A percentile compares a stretch with the other conserved stretches of the same genome.
Conservation (phyloP, 257 asterid species). For the Forsythia viridissima region DNA sequence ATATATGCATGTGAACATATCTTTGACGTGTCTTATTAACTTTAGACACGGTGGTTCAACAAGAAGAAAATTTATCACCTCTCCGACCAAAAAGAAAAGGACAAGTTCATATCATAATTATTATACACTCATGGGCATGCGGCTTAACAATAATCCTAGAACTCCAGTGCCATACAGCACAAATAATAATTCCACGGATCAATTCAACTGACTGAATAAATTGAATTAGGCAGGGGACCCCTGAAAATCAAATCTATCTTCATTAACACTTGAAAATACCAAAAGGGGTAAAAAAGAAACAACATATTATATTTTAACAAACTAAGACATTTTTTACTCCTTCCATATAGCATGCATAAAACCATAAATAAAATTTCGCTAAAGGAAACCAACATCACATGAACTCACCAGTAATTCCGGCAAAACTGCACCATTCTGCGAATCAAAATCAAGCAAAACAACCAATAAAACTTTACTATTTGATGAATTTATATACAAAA, state of each 20-base stretch:
- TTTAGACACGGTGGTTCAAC: no score
- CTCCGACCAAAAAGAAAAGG: neutral
- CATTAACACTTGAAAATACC: neutral
- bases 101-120: neutral
- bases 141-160: neutral
- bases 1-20: no score
- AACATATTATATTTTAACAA: no score
- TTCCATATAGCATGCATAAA: neutral
- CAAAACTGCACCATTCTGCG: slow-evolving; percentile 72
- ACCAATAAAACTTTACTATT: slow-evolving; percentile 1
- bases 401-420: slow-evolving; percentile 86
- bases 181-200: neutral
- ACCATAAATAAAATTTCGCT: neutral
- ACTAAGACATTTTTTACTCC: no score
- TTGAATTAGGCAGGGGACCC: neutral
- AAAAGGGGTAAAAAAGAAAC: neutral
- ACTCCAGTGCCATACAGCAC: neutral
- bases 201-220: neutral
- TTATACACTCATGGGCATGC: neutral
- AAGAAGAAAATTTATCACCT: neutral
- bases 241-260: neutral
- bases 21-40: no score
- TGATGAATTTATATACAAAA: neutral
- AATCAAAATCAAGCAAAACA: slow-evolving; percentile 20
- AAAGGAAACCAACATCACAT: neutral